Evolutionary conservation across 108 stramenopile species (phyloP).

Genomic region (Fistulifera pelliculosa): DNA sequence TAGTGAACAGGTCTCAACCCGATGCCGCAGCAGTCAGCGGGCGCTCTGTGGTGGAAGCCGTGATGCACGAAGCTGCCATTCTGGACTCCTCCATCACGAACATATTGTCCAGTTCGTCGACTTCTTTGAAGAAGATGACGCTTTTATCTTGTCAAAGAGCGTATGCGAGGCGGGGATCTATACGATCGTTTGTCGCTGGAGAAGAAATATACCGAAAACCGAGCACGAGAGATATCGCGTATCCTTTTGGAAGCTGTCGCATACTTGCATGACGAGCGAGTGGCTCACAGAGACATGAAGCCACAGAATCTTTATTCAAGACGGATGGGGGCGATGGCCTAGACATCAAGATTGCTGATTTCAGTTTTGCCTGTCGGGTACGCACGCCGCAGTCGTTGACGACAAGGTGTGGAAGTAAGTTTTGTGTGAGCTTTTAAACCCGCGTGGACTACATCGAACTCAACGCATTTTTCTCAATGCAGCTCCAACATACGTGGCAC

Average conservation of each 20-base stretch:
- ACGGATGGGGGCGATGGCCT: slow-evolving; percentile 46
- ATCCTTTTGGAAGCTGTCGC: slow-evolving; percentile 62
- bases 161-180: slow-evolving; percentile 86
- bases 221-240: slow-evolving; percentile 77
- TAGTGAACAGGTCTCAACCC: not conserved
- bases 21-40: not conserved
- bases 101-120: slow-evolving; percentile 76
- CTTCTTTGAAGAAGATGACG: slow-evolving; percentile 80
- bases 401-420: slow-evolving; percentile 88
- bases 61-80: slow-evolving; percentile 49
- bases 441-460: too few relatives aligned
- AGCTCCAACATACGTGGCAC: too few relatives aligned
- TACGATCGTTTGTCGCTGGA: slow-evolving; percentile 80
- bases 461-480: too few relatives aligned
- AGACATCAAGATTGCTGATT: slow-evolving; percentile 86
- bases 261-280: slow-evolving; percentile 65
- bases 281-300: slow-evolving; percentile 92
- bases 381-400: slow-evolving; percentile 64
- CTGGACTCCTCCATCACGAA: slow-evolving; percentile 30
- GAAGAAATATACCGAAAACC: slow-evolving; percentile 83
- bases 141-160: slow-evolving; percentile 87
- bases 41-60: slow-evolving; percentile 17
- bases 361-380: slow-evolving; percentile 86
- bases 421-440: too few relatives aligned
- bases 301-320: slow-evolving; percentile 69